phyloP scores from a whole-genome alignment of 352 stramenopile species.

The Phytopythium litorale region DNA sequence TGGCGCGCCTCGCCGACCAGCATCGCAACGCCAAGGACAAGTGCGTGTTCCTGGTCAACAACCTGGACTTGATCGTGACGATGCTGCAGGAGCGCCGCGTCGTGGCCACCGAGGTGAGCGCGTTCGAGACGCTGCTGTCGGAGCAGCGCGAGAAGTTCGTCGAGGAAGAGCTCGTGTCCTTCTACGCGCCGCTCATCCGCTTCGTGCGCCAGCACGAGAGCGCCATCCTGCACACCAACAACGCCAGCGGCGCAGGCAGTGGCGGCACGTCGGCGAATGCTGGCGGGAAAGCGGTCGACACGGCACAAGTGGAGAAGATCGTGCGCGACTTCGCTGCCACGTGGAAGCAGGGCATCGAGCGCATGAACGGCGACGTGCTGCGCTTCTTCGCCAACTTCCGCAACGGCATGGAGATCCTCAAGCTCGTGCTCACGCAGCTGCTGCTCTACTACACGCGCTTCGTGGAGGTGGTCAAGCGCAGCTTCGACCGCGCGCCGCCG shows the following conservation, averaged over 20 bases:
- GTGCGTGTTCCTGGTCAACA: conserved; percentile 98
- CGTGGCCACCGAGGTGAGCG: conserved; percentile 91
- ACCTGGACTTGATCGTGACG: conserved; percentile 95
- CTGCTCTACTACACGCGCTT: conserved; percentile 99
- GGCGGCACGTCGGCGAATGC: conserved; percentile 12
- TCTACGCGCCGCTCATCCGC: conserved; percentile 95
- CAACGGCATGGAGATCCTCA: conserved; percentile 99
- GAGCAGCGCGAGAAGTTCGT: conserved; percentile 96
- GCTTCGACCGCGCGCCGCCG: conserved; percentile 66
- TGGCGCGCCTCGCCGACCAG: conserved; percentile 88
- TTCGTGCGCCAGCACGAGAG: conserved; percentile 96
- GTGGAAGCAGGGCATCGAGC: conserved; percentile 96
- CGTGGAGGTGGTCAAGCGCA: conserved; percentile 95
- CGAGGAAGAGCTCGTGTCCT: conserved; percentile 93
- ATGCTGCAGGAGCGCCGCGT: conserved; percentile 95
- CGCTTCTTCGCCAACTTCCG: conserved; percentile 98
- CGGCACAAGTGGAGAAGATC: conserved; percentile 90
- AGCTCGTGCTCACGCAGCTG: conserved; percentile 97
- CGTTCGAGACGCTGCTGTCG: conserved; percentile 93
- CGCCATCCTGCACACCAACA: conserved; percentile 49
- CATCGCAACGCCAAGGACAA: conserved; percentile 92
- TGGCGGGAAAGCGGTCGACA: conserved; percentile 67
- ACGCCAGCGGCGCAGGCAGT: neutral
- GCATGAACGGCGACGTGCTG: conserved; percentile 97
- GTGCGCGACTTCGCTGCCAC: conserved; percentile 94